Evolutionary conservation across 1,284 basidiomycete species (phyloP).

Genomic region (Cerioporus squamosus): DNA sequence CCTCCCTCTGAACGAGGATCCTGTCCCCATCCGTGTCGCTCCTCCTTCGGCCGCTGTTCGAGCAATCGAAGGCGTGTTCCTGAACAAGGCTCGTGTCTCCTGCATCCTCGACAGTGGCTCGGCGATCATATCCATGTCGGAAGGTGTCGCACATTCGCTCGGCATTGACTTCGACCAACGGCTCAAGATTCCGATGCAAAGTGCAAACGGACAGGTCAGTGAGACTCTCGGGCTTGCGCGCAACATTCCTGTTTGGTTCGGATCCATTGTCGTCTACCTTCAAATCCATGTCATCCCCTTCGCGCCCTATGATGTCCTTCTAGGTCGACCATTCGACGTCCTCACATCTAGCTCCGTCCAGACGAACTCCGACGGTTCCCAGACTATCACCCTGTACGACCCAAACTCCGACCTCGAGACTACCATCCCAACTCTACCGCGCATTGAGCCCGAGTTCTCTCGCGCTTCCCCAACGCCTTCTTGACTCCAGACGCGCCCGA

Average conservation of each 20-base stretch:
- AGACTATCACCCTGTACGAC: slow-evolving; percentile 31
- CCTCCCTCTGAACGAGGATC: not conserved
- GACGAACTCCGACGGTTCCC: slow-evolving; percentile 25
- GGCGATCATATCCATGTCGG: slow-evolving; percentile 30
- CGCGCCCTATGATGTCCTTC: slow-evolving; percentile 36
- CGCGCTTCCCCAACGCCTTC: not conserved
- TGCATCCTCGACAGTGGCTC: slow-evolving; percentile 31
- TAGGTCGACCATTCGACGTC: slow-evolving; percentile 40
- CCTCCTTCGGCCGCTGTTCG: slow-evolving; percentile 12
- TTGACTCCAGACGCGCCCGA: not conserved
- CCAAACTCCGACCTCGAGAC: slow-evolving; percentile 26
- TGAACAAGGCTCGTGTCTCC: slow-evolving; percentile 17
- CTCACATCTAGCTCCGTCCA: slow-evolving; percentile 30
- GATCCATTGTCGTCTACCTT: slow-evolving; percentile 21
- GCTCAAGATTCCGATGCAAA: slow-evolving; percentile 27
- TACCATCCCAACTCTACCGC: slow-evolving; percentile 27
- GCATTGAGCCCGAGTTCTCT: not conserved
- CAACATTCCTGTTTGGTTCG: slow-evolving; percentile 25
- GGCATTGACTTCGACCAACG: slow-evolving; percentile 27
- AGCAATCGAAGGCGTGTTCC: slow-evolving; percentile 12
- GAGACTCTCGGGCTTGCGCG: slow-evolving; percentile 28
- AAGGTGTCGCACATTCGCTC: slow-evolving; percentile 20
- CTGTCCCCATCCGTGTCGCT: not conserved
- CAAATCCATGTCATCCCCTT: slow-evolving; percentile 31
- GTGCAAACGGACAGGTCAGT: slow-evolving; percentile 32